phyloP scores from a whole-genome alignment of 2,329 filamentous ascomycete species.

The Lachnellula hyalina region DNA sequence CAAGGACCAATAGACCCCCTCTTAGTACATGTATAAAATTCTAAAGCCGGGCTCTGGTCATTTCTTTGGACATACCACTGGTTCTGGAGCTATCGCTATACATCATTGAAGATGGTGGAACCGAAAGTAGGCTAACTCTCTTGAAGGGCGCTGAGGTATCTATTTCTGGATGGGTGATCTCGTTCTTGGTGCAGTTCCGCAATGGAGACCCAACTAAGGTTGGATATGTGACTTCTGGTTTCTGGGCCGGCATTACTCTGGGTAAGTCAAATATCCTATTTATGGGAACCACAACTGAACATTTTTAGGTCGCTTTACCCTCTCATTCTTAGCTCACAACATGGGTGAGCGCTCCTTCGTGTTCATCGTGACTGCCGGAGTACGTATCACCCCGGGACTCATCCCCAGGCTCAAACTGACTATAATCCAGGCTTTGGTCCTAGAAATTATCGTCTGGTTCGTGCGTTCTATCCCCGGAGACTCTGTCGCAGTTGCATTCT shows the following conservation, averaged over 20 bases:
- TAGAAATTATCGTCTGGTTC: conserved; percentile 70
- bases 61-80: neutral
- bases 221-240: conserved; percentile 70
- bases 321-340: conserved; percentile 59
- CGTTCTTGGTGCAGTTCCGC: conserved; percentile 69
- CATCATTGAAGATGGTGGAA: too few relatives aligned
- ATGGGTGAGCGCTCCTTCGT: conserved; percentile 69
- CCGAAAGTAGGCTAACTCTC: too few relatives aligned
- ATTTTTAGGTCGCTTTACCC: conserved; percentile 58
- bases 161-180: conserved; percentile 80
- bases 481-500: conserved; percentile 58
- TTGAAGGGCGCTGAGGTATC: conserved; percentile 64
- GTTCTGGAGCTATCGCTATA: neutral
- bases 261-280: conserved; percentile 45
- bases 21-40: too few relatives aligned
- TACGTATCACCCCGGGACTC: neutral
- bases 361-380: conserved; percentile 51
- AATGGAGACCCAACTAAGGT: conserved; percentile 64
- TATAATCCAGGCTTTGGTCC: conserved; percentile 42
- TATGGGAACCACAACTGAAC: neutral
- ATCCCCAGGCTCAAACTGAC: neutral
- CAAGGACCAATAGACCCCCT: neutral
- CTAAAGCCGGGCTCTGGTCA: too few relatives aligned
- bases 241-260: conserved; percentile 67
- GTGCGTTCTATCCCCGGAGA: conserved; percentile 66